Conservation (phyloP, 345 rosid genomes). For the Populus tremula region DNA sequence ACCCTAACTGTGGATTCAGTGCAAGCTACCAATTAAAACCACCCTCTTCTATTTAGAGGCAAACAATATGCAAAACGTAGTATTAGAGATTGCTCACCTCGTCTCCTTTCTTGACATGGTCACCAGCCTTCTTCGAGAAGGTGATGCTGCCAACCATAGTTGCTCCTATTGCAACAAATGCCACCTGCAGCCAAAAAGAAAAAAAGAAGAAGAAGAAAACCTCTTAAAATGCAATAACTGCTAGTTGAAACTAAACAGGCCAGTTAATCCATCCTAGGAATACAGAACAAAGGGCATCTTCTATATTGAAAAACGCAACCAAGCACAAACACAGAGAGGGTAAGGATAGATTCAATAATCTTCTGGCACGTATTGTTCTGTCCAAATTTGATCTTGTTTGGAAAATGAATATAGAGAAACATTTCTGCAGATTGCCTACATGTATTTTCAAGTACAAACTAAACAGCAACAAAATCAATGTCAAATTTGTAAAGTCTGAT, state of each 20-base stretch:
- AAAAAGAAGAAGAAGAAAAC: not conserved
- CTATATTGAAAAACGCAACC: not conserved
- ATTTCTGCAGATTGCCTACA: not conserved
- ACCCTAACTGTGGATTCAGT: slow-evolving; percentile 57
- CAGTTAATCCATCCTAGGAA: not conserved
- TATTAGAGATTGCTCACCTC: slow-evolving; percentile 45
- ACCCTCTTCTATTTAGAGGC: not conserved
- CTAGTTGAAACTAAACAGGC: not conserved
- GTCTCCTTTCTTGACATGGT: slow-evolving; percentile 71
- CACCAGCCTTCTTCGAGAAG: slow-evolving; percentile 60
- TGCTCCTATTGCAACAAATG: slow-evolving; percentile 92
- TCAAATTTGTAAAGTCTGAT: not conserved
- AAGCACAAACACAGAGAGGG: not conserved
- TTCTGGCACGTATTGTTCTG: not conserved
- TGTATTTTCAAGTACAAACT: not conserved
- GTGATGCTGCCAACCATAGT: slow-evolving; percentile 94
- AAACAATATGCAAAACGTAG: not conserved
- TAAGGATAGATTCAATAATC: not conserved
- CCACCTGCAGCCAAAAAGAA: slow-evolving; percentile 53
- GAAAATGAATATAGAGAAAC: not conserved
- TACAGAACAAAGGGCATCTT: not conserved
- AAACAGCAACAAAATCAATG: not conserved
- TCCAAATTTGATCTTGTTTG: not conserved
- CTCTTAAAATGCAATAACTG: not conserved
- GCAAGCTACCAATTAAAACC: not conserved